phyloP scores from a whole-genome alignment of 805 yeast genomes.

The Barnettozyma sp. region DNA sequence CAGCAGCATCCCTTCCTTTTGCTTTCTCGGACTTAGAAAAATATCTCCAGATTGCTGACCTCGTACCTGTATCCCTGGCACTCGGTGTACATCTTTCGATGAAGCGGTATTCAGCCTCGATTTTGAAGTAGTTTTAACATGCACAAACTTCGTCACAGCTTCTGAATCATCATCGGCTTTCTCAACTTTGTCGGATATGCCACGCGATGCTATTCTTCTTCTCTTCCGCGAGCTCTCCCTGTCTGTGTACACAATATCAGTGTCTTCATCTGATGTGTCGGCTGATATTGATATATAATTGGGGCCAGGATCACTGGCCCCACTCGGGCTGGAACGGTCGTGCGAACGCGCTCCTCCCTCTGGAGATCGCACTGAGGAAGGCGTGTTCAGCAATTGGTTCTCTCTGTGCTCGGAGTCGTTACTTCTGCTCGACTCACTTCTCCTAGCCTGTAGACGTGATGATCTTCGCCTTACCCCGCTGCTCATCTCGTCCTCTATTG shows the following conservation, averaged over 20 bases:
- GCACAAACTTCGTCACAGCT: conserved; percentile 9
- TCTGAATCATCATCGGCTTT: conserved; percentile 5
- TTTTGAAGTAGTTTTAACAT: conserved; percentile 2
- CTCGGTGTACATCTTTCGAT: no score
- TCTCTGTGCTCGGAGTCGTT: no score
- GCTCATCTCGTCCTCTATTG: no score
- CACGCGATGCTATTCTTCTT: neutral
- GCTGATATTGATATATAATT: neutral
- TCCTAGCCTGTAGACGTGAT: no score
- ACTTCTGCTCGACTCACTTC: no score
- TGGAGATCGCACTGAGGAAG: no score
- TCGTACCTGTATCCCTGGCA: no score
- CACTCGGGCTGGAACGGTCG: conserved; percentile 2
- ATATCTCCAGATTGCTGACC: no score
- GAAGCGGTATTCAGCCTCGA: no score
- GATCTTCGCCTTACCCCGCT: no score
- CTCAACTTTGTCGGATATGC: neutral
- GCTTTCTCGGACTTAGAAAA: conserved; percentile 26
- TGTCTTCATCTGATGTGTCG: neutral
- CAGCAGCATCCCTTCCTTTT: conserved; percentile 20
- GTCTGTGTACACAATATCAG: neutral
- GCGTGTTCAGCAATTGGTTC: no score
- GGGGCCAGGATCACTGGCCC: conserved; percentile 1
- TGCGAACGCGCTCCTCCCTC: no score
- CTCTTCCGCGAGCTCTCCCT: neutral